Conservation (phyloP, 148 eudicot species). For the Beta vulgaris region DNA sequence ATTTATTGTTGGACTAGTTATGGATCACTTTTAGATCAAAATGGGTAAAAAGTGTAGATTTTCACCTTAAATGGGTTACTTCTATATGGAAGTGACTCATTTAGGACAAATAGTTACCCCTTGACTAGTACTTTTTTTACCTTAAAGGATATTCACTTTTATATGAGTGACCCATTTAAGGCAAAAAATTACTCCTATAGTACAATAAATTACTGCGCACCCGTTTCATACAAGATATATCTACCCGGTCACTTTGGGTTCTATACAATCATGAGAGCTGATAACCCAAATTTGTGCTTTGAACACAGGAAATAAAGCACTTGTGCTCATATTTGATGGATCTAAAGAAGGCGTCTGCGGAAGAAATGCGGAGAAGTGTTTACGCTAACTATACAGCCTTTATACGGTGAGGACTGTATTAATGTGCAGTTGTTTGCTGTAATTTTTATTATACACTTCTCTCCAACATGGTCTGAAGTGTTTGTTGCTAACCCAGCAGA, state of each 20-base stretch:
- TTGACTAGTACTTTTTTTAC: too few relatives aligned
- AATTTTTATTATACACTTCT: neutral
- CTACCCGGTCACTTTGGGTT: neutral
- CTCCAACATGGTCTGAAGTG: neutral
- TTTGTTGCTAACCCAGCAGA: neutral
- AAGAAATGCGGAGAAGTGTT: slow-evolving; percentile 97
- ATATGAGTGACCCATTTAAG: too few relatives aligned
- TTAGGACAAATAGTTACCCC: too few relatives aligned
- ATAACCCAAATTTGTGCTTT: slow-evolving; percentile 5
- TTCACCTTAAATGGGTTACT: too few relatives aligned
- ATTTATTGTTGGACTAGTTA: too few relatives aligned
- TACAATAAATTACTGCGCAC: too few relatives aligned
- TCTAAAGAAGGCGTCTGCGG: slow-evolving; percentile 90
- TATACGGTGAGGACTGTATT: slow-evolving; percentile 63
- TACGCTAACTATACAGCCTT: slow-evolving; percentile 94
- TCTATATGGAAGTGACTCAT: too few relatives aligned
- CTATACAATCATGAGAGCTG: slow-evolving; percentile 1
- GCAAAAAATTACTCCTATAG: too few relatives aligned
- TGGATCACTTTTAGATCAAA: too few relatives aligned
- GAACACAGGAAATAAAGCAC: slow-evolving; percentile 76
- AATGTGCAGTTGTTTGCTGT: neutral
- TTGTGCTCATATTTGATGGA: slow-evolving; percentile 84
- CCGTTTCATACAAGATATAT: too few relatives aligned
- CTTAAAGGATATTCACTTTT: too few relatives aligned
- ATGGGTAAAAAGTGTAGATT: too few relatives aligned